Evolutionary conservation across 345 rosid genomes (phyloP), one percentile per base, ranked within the genome.

Genomic region (Chamaenerion angustifolium): DNA sequence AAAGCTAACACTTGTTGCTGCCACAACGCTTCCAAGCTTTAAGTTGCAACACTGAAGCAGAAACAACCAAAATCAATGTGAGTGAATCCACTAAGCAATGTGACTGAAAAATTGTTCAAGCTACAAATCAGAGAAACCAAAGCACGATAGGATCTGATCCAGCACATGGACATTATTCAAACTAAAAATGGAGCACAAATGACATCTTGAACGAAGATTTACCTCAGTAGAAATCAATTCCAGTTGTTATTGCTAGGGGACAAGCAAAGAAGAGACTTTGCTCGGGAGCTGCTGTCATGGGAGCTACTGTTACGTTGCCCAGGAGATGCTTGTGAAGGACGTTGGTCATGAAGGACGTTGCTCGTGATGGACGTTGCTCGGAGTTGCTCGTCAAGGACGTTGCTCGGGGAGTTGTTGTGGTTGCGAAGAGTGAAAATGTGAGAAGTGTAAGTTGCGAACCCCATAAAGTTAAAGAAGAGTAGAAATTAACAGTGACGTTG

Each of bases 71-170:
- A 8, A 50, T 7, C 42, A 31, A 31, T 31, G 37, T 7, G 16
- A 50, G 12, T 8, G 12, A n/a, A 27, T 50, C 12, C 42, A 14
- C 21, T 9, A 10, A 16, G 4, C 15, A 3, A 35, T n/a, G 15
- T 31, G 19, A 35, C n/a, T n/a, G n/a, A n/a, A n/a, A n/a, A n/a
- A n/a, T 7, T 7, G 37, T 31, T 31, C 14, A 49, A 49, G 16
- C 40, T 21, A 12, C 16, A 49, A 12, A 25, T 9, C 16, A 25
- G 11, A 49, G 40, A 49, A 25, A 12, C 40, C 40, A 49, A 23
- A 12, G 52, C 52, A 12, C 40, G n/a, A 42, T 17, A 50, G 25
- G 42, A 50, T 50, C 42, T 14, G 54, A 50, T 35, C 54, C 54
- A n/a, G 16, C 54, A 19, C 12, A 11, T 6, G 10, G 17, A 40